These are phyloP conservation scores for Cryoendolithus antarcticus DNA, from an alignment of 2,329 filamentous ascomycete genomes.

Conservation along the genomic window DNA sequence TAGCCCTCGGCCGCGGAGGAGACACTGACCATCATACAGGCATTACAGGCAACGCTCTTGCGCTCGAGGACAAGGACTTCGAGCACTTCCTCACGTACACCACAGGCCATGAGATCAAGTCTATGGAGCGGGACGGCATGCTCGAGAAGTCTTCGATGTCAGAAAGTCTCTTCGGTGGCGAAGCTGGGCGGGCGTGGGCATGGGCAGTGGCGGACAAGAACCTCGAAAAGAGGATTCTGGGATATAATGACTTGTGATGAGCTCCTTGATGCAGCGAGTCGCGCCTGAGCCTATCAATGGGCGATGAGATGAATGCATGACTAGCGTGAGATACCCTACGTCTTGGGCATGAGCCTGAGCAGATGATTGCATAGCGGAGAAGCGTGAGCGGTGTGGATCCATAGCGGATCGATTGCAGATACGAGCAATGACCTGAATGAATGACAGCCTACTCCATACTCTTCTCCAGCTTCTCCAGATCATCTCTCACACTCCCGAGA, in stretches of 20 bases:
- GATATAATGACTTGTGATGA: conserved; percentile 37
- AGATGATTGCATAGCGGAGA: too few relatives aligned
- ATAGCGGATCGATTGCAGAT: too few relatives aligned
- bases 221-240: conserved; percentile 34
- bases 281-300: neutral
- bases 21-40: conserved; percentile 24
- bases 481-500: too few relatives aligned
- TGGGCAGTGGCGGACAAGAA: conserved; percentile 33
- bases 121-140: conserved; percentile 40
- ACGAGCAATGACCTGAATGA: too few relatives aligned
- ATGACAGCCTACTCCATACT: too few relatives aligned
- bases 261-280: neutral
- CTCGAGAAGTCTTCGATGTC: conserved; percentile 39
- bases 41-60: conserved; percentile 52
- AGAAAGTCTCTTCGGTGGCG: conserved; percentile 36
- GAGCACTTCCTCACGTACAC: conserved; percentile 49
- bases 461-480: too few relatives aligned
- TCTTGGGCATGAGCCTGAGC: too few relatives aligned
- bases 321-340: too few relatives aligned
- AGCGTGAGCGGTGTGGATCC: too few relatives aligned
- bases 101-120: conserved; percentile 43
- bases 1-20: neutral
- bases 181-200: conserved; percentile 30
- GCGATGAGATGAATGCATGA: neutral
- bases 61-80: conserved; percentile 35